Percentiles rank a stretch among this genome's conserved stretches.
phyloP scores from a whole-genome alignment of 768 basidiomycete species.

The Pisolithus sp. region DNA sequence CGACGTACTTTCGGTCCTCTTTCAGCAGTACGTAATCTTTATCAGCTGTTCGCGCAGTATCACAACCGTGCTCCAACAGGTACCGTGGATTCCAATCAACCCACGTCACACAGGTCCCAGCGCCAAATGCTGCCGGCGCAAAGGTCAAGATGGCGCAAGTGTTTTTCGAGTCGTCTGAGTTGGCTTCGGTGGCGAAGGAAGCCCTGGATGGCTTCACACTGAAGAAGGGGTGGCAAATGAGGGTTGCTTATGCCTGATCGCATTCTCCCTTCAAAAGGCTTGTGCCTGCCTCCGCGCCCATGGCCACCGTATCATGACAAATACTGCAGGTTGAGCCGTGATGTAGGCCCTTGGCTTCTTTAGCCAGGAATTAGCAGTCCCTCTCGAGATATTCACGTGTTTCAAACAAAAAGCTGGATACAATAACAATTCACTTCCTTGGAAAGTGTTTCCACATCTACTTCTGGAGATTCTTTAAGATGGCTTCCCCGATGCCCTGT shows the following conservation, averaged over 20 bases:
- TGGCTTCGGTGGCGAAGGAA: slow-evolving; percentile 72
- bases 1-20: slow-evolving; percentile 78
- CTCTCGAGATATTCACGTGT: too few relatives aligned
- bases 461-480: neutral
- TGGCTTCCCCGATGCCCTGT: slow-evolving; percentile 42
- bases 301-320: neutral
- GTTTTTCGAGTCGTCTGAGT: slow-evolving; percentile 66
- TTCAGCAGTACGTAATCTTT: slow-evolving; percentile 72
- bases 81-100: slow-evolving; percentile 78
- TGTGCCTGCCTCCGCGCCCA: slow-evolving; percentile 5
- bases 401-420: neutral
- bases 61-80: slow-evolving; percentile 33
- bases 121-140: slow-evolving; percentile 55
- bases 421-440: neutral
- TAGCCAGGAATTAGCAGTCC: too few relatives aligned
- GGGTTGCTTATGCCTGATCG: slow-evolving; percentile 56
- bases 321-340: neutral
- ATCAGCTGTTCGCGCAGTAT: neutral
- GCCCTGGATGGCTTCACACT: slow-evolving; percentile 81
- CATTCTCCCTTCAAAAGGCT: slow-evolving; percentile 4
- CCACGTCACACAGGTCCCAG: slow-evolving; percentile 62
- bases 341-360: neutral
- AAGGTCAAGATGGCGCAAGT: slow-evolving; percentile 79
- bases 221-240: slow-evolving; percentile 83
- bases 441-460: neutral